phyloP scores from a whole-genome alignment of 2,329 filamentous ascomycete species.

The Diplodia intermedia region DNA sequence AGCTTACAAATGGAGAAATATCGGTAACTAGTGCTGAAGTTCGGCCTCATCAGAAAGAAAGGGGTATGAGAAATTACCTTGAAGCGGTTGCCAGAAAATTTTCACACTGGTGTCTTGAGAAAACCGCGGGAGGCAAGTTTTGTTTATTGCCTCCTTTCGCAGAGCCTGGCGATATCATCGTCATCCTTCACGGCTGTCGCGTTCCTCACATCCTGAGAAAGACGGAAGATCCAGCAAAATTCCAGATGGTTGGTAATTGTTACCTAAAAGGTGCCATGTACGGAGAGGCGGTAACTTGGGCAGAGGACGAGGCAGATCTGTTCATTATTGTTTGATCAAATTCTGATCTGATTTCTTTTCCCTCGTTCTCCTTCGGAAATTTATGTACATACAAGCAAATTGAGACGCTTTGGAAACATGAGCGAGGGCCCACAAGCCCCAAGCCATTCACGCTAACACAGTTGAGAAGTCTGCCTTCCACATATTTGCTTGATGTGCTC shows the following conservation, averaged over 20 bases:
- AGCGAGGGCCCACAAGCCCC: not conserved
- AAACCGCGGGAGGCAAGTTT: not conserved
- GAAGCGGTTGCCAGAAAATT: fast-evolving
- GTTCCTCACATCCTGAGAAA: not conserved
- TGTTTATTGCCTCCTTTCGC: not conserved
- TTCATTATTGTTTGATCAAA: not conserved
- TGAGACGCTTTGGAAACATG: not conserved
- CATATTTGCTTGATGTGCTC: no score
- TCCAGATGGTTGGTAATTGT: not conserved
- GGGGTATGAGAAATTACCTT: not conserved
- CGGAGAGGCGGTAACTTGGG: not conserved
- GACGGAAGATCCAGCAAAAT: not conserved
- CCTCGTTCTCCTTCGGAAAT: not conserved
- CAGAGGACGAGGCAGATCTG: not conserved
- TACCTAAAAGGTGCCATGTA: not conserved
- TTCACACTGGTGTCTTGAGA: not conserved
- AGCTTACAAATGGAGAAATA: no score
- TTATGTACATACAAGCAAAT: not conserved
- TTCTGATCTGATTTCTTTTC: not conserved
- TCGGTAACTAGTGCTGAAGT: no score
- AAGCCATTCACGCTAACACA: not conserved
- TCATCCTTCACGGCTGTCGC: not conserved
- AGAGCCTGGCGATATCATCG: not conserved
- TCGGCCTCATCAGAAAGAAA: not conserved
- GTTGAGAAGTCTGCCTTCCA: not conserved